Base-by-base conservation (phyloP, 2,329 filamentous ascomycete genomes). In the Rhynchosporium agropyri region DNA sequence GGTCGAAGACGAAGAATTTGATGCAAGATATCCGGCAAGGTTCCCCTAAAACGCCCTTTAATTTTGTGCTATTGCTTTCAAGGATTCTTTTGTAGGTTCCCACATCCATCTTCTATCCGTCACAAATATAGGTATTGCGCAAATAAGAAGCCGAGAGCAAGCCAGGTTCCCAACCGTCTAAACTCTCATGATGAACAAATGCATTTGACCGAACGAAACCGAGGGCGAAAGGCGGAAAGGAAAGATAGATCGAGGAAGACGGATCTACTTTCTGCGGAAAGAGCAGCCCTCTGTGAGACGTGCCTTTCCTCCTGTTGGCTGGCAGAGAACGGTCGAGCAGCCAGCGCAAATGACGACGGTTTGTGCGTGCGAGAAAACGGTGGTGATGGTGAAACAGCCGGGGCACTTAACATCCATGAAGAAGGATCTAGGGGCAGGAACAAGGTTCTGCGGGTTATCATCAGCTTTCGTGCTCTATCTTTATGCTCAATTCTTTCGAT, bases 341-440 rank as follows among this genome's bases (percentile, higher is more conserved):
- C 95, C 95, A 79, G 92, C 92, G 90, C 95, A 99, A 87, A 98
- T 96, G 82, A 99, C 95, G 80, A 99, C 95, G 80, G 95, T 99
- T 88, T 99, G 95, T 81, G 95, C 95, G 88, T 99, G 95, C 71
- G 94, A 98, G 91, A 98, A 99, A 83, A 99, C 95, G 81, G 95
- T 99, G 81, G 95, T 99, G 88, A 99, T 99, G 82, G 93, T 97
- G 90, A 98, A 99, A 91, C 95, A 99, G 78, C 95, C 95, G 80
- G 95, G 95, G 91, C 95, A 99, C 90, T 99, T 99, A 86, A 99
- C 95, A 80, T 99, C 95, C 95, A 99, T 99, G 91, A 99, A 99
- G 91, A 98, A 99, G 74, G 94, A 98, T 81, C 95, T 92, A 77
- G 95, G 95, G 73, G 87, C 89, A 77, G 95, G 95, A 79, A 99